Percentiles rank a stretch among this genome's conserved stretches.
These are phyloP conservation scores for Phragmites australis DNA, from an alignment of 176 grass and related monocot species.

Conservation along the genomic window DNA sequence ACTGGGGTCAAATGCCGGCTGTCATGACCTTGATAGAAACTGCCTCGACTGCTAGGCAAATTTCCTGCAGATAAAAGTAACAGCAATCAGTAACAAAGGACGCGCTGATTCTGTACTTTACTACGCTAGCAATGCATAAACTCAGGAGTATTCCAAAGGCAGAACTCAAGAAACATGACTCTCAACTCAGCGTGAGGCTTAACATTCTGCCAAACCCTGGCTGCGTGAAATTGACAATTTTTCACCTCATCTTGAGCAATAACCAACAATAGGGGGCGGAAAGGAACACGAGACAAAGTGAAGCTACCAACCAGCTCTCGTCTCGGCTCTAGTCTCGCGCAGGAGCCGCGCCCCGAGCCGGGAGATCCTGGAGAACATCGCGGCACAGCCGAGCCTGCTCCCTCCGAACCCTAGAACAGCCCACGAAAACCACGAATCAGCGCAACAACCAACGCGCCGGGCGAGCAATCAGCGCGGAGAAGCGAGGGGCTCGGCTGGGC, in stretches of 20 bases:
- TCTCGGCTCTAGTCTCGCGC: slow-evolving; percentile 24
- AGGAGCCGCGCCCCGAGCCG: slow-evolving; percentile 42
- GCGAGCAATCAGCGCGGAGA: not conserved
- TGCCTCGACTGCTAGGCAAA: not conserved
- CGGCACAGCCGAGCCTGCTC: not conserved
- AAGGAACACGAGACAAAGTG: not conserved
- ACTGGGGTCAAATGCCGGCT: not conserved
- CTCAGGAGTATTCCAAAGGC: not conserved
- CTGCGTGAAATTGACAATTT: not conserved
- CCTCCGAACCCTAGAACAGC: slow-evolving; percentile 48
- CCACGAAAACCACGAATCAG: slow-evolving; percentile 24
- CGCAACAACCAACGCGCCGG: not conserved
- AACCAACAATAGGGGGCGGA: not conserved
- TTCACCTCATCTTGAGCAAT: not conserved
- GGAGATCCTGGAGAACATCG: slow-evolving; percentile 56
- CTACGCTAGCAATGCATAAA: not conserved
- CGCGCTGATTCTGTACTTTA: not conserved
- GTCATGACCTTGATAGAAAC: slow-evolving; percentile 21
- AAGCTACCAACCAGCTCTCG: slow-evolving; percentile 34
- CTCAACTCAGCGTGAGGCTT: not conserved
- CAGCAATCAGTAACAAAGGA: not conserved
- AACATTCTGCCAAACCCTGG: not conserved
- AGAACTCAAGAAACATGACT: not conserved
- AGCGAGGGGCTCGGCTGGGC: not conserved
- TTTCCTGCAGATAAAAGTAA: slow-evolving; percentile 25